Percentiles rank a stretch among this genome's conserved stretches.
Evolutionary conservation across 2,329 filamentous ascomycete genomes (phyloP).

Genomic region (Coniochaeta prunicola): DNA sequence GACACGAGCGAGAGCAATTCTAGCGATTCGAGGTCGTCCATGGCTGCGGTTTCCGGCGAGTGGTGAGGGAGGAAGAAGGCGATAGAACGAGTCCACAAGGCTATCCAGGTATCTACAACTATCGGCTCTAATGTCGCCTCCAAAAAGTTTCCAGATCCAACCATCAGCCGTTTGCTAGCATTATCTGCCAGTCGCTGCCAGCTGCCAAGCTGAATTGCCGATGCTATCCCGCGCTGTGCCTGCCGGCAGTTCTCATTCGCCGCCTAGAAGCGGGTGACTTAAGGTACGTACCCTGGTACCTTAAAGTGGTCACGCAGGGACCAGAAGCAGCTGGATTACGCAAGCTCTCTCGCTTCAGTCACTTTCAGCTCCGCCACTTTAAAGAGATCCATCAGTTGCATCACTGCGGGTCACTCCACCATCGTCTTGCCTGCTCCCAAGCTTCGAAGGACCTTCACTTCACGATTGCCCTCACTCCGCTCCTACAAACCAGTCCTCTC

Average conservation of each 20-base stretch:
- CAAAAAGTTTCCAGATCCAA: constrained; percentile 1
- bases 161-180: neutral
- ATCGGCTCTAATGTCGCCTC: too few relatives aligned
- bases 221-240: neutral
- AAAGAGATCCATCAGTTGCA: neutral
- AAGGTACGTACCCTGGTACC: too few relatives aligned
- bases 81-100: neutral
- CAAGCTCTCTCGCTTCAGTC: neutral
- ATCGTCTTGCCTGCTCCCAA: too few relatives aligned
- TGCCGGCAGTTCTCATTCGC: neutral
- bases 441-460: too few relatives aligned
- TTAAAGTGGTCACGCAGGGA: neutral
- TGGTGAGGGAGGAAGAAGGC: neutral
- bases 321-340: neutral
- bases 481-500: neutral
- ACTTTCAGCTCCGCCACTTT: neutral
- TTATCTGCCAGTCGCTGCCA: neutral
- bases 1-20: constrained; percentile 92
- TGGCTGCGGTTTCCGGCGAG: constrained; percentile 25
- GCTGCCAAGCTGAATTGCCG: neutral
- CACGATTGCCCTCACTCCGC: too few relatives aligned
- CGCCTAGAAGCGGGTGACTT: neutral
- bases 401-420: neutral
- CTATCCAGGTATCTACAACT: neutral
- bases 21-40: constrained; percentile 88